A percentile compares a stretch with the other conserved stretches of the same genome.
phyloP scores from a whole-genome alignment of 805 yeast species.

The Nakazawaea sp. region DNA sequence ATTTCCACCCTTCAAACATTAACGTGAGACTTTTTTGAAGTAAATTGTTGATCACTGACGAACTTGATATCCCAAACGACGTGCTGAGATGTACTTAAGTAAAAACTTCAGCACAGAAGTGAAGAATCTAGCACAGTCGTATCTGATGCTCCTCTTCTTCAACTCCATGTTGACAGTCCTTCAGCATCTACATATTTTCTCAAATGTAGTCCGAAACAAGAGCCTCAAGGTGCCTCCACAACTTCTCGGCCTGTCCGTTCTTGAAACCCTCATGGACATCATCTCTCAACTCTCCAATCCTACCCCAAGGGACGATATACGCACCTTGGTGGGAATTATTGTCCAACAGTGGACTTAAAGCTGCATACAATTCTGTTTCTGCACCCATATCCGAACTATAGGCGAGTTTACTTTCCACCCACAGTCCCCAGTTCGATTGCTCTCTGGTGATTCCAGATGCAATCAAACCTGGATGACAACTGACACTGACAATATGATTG shows the following conservation, averaged over 20 bases:
- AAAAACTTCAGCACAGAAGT: not conserved
- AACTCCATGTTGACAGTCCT: too few relatives aligned
- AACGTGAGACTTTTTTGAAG: too few relatives aligned
- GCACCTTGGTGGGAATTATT: slow-evolving; percentile 19
- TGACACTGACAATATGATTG: slow-evolving; percentile 23
- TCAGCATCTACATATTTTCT: not conserved
- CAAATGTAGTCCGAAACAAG: too few relatives aligned
- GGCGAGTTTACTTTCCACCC: too few relatives aligned
- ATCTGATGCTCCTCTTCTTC: not conserved
- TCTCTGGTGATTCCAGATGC: slow-evolving; percentile 5
- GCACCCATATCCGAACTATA: too few relatives aligned
- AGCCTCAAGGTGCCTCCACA: not conserved
- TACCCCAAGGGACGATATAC: slow-evolving; percentile 30
- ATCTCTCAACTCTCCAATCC: slow-evolving; percentile 17
- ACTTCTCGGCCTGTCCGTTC: slow-evolving; percentile 1
- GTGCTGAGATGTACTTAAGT: too few relatives aligned
- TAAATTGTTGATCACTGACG: too few relatives aligned
- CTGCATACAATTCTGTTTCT: slow-evolving; percentile 30
- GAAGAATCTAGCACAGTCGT: not conserved
- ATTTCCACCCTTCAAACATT: too few relatives aligned
- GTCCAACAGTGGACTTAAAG: slow-evolving; percentile 26
- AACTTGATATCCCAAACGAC: too few relatives aligned
- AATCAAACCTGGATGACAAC: slow-evolving; percentile 30
- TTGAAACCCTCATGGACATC: slow-evolving; percentile 8
- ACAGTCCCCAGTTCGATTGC: too few relatives aligned